Base-by-base conservation (phyloP, 2,329 filamentous ascomycete genomes). In the Talaromyces rugulosus region DNA sequence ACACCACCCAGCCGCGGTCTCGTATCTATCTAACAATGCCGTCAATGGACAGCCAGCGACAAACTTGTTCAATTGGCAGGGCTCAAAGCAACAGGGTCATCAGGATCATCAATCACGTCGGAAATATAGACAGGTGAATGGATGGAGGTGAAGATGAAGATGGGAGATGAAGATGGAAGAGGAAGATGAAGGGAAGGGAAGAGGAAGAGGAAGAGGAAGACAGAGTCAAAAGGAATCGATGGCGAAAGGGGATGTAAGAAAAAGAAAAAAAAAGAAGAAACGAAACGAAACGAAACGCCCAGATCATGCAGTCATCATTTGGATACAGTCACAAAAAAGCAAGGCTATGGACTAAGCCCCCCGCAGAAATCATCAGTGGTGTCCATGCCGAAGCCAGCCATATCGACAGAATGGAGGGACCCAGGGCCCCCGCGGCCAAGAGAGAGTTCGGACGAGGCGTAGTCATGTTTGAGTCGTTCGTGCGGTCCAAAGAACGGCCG, bases 401-500 rank as follows among this genome's bases (percentile, higher is more conserved):
- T 79, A 59, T 79, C 77, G 63, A 78, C 76, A 11, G 76, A 78
- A 64, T 79, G 76, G 58, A 79, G 66, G 6, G 77, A 79, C 5
- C 76, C 76, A 4, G 77, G 77, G 11, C 61, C 61, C 0, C 76
- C 76, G 51, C 75, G 74, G 34, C 75, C 76, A 18, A 78, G 64
- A 31, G 77, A 78, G 56, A 79, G 76, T 60, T 78, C 76, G 27
- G 77, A 78, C 11, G 76, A 77, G 33, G 75, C 75, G 68, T 78
- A 78, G 65, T 78, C 76, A 62, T 78, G 73, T 66, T 77, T 75
- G 28, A 78, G 69, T 57, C 76, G 75, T 61, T 77, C 73, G 60
- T 78, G 75, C 18, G 77, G 77, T 8, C 77, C 77, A 65, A 78
- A 78, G 66, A 78, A 78, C 23, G 76, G 76, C 56, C 76, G 74